Evolutionary conservation across 116 monocot genomes (phyloP), one percentile per base, ranked within the genome.

Genomic region (Papilionanthe hybrid): DNA sequence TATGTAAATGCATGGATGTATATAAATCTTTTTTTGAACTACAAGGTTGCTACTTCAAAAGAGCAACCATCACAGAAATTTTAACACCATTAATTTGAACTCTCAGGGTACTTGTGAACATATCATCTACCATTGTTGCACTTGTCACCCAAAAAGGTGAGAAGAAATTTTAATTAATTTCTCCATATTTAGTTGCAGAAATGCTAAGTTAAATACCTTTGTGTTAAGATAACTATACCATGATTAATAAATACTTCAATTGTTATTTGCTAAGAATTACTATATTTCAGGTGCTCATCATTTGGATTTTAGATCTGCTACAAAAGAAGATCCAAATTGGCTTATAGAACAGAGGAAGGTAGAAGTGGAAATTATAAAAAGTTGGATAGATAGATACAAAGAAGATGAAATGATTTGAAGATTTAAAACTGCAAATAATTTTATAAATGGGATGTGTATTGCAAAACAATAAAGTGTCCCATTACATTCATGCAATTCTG

Each of bases 61-160:
- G 13, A 13, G 13, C 12, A 49, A 49, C 9, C 13, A 13, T 49
- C 49, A 10, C 13, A 11, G 49, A 49, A 49, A 11, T 12, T 49
- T 53, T 32, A 2, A 57, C 50, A 55, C 13, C 17, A 72, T 56
- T 9, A 19, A 42, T 5, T 58, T 83, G 44, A 19, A 83, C 82
- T 75, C 84, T 75, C 84, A 96, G 96, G 67, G 94, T 96, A 5
- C 80, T 96, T 22, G 85, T 84, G 63, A 96, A 87, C 83, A 89
- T 94, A 78, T 96, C 96, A 76, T 79, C 90, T 43, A 91, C 88
- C 91, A 85, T 96, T 17, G 69, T 92, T 44, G 96, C 96, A 23
- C 88, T 96, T 27, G 96, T 96, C 41, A 96, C 96, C 9, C 27
- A 84, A 65, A 75, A 92, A 91, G 96, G 96, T 91, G 41, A 84